These are phyloP conservation scores for Solanum habrochaites DNA, from an alignment of 257 asterid species.

Conservation along the genomic window DNA sequence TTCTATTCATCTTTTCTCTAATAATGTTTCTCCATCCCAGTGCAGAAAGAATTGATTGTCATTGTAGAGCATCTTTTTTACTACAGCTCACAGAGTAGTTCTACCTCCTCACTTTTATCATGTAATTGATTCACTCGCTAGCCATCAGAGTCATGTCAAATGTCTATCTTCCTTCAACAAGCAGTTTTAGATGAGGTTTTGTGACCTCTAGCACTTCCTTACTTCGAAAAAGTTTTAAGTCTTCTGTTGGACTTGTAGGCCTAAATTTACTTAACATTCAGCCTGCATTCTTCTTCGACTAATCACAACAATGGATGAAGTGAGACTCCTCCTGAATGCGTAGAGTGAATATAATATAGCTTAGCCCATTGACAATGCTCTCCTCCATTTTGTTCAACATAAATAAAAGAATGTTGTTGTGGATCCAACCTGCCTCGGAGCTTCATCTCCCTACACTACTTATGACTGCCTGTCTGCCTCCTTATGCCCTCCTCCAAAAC, in stretches of 20 bases:
- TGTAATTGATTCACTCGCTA: background rate
- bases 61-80: background rate
- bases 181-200: background rate
- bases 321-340: background rate
- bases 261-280: background rate
- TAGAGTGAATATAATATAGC: background rate
- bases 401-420: background rate
- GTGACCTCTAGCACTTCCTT: background rate
- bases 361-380: background rate
- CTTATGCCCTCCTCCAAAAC: background rate
- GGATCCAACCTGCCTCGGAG: background rate
- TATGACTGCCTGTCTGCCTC: background rate
- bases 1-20: background rate
- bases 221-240: background rate
- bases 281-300: background rate
- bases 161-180: background rate
- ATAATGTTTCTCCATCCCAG: background rate
- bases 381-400: background rate
- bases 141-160: background rate
- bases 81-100: background rate
- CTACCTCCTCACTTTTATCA: background rate
- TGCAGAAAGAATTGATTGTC: background rate
- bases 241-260: background rate
- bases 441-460: background rate
- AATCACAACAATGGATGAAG: background rate